phyloP scores from a whole-genome alignment of 2,329 filamentous ascomycete genomes.

The Calonectria leucothoes region DNA sequence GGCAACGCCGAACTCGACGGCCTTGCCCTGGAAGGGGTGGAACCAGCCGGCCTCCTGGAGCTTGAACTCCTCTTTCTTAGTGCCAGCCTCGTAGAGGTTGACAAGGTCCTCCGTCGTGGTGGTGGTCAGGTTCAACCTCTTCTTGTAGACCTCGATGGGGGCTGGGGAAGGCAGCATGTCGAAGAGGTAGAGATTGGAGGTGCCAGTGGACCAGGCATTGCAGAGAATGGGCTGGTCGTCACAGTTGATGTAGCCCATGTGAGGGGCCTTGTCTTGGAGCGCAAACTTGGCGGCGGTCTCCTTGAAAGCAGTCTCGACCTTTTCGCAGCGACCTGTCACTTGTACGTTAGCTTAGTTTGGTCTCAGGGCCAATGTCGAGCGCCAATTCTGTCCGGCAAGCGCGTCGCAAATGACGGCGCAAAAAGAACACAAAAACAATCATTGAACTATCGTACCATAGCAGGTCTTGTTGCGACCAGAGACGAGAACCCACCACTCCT shows the following conservation, averaged over 20 bases:
- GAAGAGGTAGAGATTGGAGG: conserved; percentile 75
- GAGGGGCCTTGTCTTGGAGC: conserved; percentile 69
- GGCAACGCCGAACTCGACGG: conserved; percentile 71
- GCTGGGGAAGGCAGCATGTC: conserved; percentile 74
- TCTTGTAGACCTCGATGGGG: conserved; percentile 72
- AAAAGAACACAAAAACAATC: not conserved
- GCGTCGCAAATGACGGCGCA: conserved; percentile 10
- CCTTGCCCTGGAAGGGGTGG: conserved; percentile 79
- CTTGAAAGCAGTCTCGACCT: conserved; percentile 74
- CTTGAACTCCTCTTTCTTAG: conserved; percentile 58
- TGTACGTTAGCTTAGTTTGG: conserved; percentile 39
- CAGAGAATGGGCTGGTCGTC: conserved; percentile 80
- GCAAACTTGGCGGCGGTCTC: conserved; percentile 74
- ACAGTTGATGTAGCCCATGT: conserved; percentile 79
- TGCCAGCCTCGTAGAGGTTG: conserved; percentile 64
- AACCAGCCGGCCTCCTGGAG: conserved; percentile 70
- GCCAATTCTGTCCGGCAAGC: not conserved
- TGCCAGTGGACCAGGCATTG: conserved; percentile 76
- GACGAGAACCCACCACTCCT: conserved; percentile 82
- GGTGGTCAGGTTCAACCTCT: conserved; percentile 76
- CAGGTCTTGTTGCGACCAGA: conserved; percentile 85
- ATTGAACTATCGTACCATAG: conserved; percentile 61
- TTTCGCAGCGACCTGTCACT: conserved; percentile 69
- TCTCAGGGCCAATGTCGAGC: not conserved
- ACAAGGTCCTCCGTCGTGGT: conserved; percentile 73